Evolutionary conservation across 2,329 filamentous ascomycete genomes (phyloP), one percentile per base, ranked within the genome.

Genomic region (Xylaria sp.): DNA sequence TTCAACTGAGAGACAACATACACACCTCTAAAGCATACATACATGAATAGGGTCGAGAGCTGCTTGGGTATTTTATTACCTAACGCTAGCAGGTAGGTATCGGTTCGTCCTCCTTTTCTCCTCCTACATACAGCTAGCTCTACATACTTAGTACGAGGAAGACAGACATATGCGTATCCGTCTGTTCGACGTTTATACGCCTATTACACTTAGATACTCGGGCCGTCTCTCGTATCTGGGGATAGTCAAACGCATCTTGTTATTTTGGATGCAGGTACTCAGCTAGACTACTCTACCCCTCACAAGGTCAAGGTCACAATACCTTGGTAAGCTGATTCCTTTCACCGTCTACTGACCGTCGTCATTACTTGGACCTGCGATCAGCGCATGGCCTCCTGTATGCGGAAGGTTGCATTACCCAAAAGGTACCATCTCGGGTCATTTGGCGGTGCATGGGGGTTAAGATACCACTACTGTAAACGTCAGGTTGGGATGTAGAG

Each of bases 341-440:
- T 65, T 62, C 28, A 55, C 52, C 52, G 52, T 55, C 52, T 31
- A 55, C 52, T 55, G 52, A 68, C 51, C 64, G 58, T 70, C 61
- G 33, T 55, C 58, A 60, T 31, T 41, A 51, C 46, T 62, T 62
- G 56, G 51, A 33, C 54, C 36, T 25, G 57, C n/a, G 69, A 71
- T 71, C 67, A 52, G 61, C 69, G 58, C 61, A 64, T 68, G 51
- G 58, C 61, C 59, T 52, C 43, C 67, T 61, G 55, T 39, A 70
- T 68, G n/a, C 8, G 70, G 70, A 72, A 71, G 69, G 69, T 71
- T 71, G 66, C 63, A 69, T 61, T 62, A 15, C 58, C 39, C 52
- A 33, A 64, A 65, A 64, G 52, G 41, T 61, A 51, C 56, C 39
- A 62, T 70, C 64, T 67, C 56, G 25, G 67, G 65, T 68, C 69